Base-by-base conservation (phyloP, 1,284 basidiomycete genomes). In the Porodaedalea pini region DNA sequence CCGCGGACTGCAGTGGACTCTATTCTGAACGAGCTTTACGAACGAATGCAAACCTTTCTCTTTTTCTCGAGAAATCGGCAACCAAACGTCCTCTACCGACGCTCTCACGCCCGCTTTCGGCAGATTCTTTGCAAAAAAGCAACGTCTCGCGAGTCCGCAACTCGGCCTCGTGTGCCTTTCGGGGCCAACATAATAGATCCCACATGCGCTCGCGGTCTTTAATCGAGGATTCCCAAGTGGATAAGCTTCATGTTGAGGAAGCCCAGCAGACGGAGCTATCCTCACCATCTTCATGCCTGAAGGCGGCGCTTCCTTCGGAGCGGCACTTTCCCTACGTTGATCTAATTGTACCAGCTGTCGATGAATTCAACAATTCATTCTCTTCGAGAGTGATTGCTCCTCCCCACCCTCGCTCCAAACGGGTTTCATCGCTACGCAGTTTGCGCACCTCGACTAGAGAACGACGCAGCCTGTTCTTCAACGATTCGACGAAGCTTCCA, bases 331-430 rank as follows among this genome's bases (percentile, higher is more conserved):
- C 13, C 25, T 23, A 23, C 13, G 19, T 7, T 13, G 31, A 53
- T 2, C 40, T 15, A 31, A 13, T 37, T 37, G 47, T 55, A 19
- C 19, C 39, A 21, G 58, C 48, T 29, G 52, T 59, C 23, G 58
- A 59, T 29, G 58, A 54, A 41, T 59, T 59, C 25, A 43, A 36
- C 23, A 59, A 59, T 19, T 59, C 58, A 19, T 59, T 59, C 34
- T 55, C 53, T 36, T 51, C 52, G 31, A 55, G 58, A 51, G 58
- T 59, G 2, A 59, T 59, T 29, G 29, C 40, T 5, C 58, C 58
- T 15, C 7, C 52, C 13, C 19, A 7, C 5, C 31, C 39, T 37
- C 45, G 47, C 10, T 3, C 47, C 6, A 55, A 15, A 17, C 58
- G 37, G n/a, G 17, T 23, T 15, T 50, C 48, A 5, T 49, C 57